A percentile compares a stretch with the other conserved stretches of the same genome.
Conservation (phyloP, 148 eudicot species). For the Nepenthes gracilis region DNA sequence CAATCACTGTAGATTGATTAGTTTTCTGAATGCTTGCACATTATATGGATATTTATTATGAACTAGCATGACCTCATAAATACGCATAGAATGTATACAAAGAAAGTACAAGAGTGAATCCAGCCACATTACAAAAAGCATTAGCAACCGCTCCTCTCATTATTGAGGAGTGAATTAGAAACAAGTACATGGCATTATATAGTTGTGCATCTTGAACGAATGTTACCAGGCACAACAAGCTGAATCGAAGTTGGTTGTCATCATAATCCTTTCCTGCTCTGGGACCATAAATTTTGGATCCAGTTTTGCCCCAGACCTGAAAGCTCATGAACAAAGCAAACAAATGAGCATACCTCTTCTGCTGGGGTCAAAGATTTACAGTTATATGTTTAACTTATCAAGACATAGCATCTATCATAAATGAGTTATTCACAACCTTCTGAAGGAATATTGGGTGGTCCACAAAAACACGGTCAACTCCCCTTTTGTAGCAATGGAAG, state of each 20-base stretch:
- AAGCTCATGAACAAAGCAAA: slow-evolving; percentile 4
- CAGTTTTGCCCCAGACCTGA: slow-evolving; percentile 95
- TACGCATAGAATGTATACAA: no score
- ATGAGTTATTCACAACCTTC: slow-evolving; percentile 19
- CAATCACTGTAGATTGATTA: no score
- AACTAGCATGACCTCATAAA: no score
- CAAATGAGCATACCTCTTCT: neutral
- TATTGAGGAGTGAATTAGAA: neutral
- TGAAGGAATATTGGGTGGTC: slow-evolving; percentile 52
- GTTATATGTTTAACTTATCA: neutral
- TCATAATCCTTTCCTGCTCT: slow-evolving; percentile 55
- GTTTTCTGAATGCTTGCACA: no score
- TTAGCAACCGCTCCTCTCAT: neutral
- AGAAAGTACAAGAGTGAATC: neutral
- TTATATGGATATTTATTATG: no score
- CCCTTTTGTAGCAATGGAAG: slow-evolving; percentile 55
- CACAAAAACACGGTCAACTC: slow-evolving; percentile 54
- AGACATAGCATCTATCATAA: neutral
- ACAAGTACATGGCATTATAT: neutral
- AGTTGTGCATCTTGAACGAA: neutral
- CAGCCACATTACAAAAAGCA: neutral
- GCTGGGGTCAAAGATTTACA: neutral
- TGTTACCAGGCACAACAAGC: slow-evolving; percentile 67
- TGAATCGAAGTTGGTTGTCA: slow-evolving; percentile 77
- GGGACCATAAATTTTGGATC: slow-evolving; percentile 88